Base-by-base conservation (phyloP, 2,329 filamentous ascomycete genomes). In the Paecilomyces sp. region DNA sequence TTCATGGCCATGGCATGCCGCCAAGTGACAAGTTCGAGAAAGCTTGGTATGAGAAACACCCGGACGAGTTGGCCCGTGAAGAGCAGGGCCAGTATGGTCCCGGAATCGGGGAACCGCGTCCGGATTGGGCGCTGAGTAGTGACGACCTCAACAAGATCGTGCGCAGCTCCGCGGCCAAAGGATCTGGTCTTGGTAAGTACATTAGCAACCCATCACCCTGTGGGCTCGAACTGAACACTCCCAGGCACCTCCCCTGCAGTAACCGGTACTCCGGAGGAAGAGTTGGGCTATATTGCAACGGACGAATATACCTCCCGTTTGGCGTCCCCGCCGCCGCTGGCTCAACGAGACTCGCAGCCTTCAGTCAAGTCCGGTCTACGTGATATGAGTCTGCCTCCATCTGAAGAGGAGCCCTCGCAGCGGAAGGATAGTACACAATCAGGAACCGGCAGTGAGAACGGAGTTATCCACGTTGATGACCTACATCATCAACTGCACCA, bases 141-240 rank as follows among this genome's bases (percentile, higher is more conserved):
- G 90, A 91, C 51, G 90, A 96, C 70, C 78, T 97, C 66, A 96
- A 96, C 77, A 92, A 89, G 77, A 88, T 97, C 65, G 92, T 97
- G 60, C 85, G 87, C 63, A 84, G 89, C 51, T 91, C 88, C 41
- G 84, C 76, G 34, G 76, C 72, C 56, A 77, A 71, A 57, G 81
- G 80, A 28, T 68, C 79, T 65, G 81, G 81, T 58, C 71, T 81
- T 67, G 82, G 84, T 86, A 75, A 69, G 80, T 68, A 61, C 60
- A 57, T 24, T 22, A 18, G 5, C n/a, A n/a, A 22, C 7, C 4
- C n/a, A n/a, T 18, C 9, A 33, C 1, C n/a, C 3, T 9, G 18
- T 6, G 13, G 41, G n/a, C 41, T 18, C 41, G 41, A 47, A 47
- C 41, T 47, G 41, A 47, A 1, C 41, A 9, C 3, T 22, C 41